Percentiles rank a stretch among this genome's conserved stretches.
Evolutionary conservation across 2,329 filamentous ascomycete genomes (phyloP).

Genomic region (Nannizziopsis barbatae): DNA sequence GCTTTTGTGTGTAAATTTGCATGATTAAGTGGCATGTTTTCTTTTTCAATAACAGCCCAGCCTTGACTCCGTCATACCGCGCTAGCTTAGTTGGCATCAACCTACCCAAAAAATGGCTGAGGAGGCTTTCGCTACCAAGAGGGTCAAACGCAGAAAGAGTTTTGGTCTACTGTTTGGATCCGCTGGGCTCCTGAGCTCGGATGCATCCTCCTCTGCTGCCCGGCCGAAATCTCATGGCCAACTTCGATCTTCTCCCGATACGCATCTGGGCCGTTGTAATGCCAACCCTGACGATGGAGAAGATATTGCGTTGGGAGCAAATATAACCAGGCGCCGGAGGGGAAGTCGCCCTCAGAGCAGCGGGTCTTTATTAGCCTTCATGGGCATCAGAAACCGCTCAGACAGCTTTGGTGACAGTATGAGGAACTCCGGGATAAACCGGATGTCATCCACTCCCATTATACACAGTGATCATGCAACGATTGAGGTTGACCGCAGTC

Average conservation of each 20-base stretch:
- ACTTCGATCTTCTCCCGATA: constrained; percentile 30
- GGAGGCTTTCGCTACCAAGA: constrained; percentile 2
- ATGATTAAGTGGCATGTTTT: background rate
- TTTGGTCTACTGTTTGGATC: constrained; percentile 9
- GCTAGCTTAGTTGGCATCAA: constrained; percentile 8
- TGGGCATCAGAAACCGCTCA: constrained; percentile 4
- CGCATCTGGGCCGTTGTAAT: constrained; percentile 14
- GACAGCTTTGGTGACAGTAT: constrained; percentile 7
- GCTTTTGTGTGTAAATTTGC: background rate
- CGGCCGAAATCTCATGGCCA: constrained; percentile 17
- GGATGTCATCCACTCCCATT: constrained; percentile 2
- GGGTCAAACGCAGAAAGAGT: constrained; percentile 12
- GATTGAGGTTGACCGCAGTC: background rate
- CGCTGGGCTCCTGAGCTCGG: constrained; percentile 11
- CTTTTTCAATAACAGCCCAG: background rate
- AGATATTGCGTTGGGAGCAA: background rate
- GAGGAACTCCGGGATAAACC: background rate
- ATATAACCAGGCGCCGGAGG: constrained; percentile 6
- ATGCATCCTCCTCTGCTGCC: constrained; percentile 1
- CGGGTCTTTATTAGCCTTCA: constrained; percentile 11
- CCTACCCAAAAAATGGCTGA: constrained; percentile 5
- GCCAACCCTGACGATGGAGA: background rate
- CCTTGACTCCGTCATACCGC: constrained; percentile 13
- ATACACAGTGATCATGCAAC: background rate
- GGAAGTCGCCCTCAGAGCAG: constrained; percentile 13